These are phyloP conservation scores for Fusarium penzigii DNA, from an alignment of 2,329 filamentous ascomycete species.

Conservation along the genomic window DNA sequence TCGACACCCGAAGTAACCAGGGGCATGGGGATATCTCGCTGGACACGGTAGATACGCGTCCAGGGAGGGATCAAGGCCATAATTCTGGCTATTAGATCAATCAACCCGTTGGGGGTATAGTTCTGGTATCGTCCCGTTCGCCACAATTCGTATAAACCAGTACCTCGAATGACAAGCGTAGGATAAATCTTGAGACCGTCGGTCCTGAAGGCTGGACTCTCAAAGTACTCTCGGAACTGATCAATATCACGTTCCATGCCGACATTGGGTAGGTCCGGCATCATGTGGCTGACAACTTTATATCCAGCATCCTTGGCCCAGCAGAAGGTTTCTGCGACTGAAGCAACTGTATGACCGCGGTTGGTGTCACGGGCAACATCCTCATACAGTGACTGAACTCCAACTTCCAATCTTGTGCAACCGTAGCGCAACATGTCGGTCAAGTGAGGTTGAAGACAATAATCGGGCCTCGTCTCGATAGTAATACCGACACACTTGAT, in stretches of 20 bases:
- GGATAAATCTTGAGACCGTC: conserved; percentile 98
- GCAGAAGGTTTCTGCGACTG: conserved; percentile 95
- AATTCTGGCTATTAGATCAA: conserved; percentile 96
- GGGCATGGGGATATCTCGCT: conserved; percentile 99
- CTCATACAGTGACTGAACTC: conserved; percentile 95
- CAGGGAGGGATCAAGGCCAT: conserved; percentile 92
- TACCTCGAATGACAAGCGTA: conserved; percentile 94
- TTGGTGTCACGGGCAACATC: conserved; percentile 99
- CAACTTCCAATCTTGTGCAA: conserved; percentile 90
- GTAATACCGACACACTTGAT: conserved; percentile 98
- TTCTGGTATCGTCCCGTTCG: conserved; percentile 96
- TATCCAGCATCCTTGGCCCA: conserved; percentile 97
- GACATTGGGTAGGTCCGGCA: conserved; percentile 97
- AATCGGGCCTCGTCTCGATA: conserved; percentile 95
- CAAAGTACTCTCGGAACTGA: conserved; percentile 97
- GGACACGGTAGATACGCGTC: conserved; percentile 98
- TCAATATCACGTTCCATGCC: conserved; percentile 97
- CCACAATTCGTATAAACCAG: conserved; percentile 96
- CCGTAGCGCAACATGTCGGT: conserved; percentile 97
- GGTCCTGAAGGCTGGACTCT: conserved; percentile 92
- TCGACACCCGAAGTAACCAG: conserved; percentile 98
- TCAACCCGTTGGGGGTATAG: conserved; percentile 94
- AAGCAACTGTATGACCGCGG: conserved; percentile 90
- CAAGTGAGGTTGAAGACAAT: conserved; percentile 93
- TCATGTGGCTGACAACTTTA: conserved; percentile 99